These are phyloP conservation scores for Aspergillus cavernicola DNA, from an alignment of 495 filamentous ascomycete genomes.

Conservation along the genomic window DNA sequence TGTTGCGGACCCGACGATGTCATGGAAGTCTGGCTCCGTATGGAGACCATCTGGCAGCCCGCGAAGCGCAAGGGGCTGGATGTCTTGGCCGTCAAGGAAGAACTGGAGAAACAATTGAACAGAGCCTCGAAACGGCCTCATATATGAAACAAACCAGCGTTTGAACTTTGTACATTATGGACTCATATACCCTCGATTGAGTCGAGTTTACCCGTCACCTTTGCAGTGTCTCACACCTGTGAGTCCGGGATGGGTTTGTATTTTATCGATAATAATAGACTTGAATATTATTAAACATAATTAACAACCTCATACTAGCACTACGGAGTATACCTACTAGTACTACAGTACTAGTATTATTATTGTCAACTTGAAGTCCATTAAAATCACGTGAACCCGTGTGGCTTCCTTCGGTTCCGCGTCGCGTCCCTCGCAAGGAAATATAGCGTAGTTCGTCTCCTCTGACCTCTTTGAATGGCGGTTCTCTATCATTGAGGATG, in stretches of 20 bases:
- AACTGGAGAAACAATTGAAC: constrained; percentile 36
- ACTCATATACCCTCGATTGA: constrained; percentile 25
- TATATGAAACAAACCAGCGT: neutral
- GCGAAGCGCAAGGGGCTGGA: constrained; percentile 35
- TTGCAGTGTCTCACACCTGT: neutral
- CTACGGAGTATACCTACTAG: too few relatives aligned
- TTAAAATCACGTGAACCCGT: constrained; percentile 20
- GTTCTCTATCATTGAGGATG: constrained; percentile 13
- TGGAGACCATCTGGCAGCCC: constrained; percentile 42
- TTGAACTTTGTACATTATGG: constrained; percentile 33
- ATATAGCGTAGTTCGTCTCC: too few relatives aligned
- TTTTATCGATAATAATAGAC: constrained; percentile 13
- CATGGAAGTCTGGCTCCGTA: constrained; percentile 39
- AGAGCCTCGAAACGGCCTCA: neutral
- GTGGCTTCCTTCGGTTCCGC: constrained; percentile 7
- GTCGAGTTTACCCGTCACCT: neutral
- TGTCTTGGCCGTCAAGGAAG: constrained; percentile 36
- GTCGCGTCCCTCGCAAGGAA: neutral
- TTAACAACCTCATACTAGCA: too few relatives aligned
- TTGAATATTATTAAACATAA: neutral
- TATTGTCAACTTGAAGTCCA: neutral
- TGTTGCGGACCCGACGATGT: constrained; percentile 36
- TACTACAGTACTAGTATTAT: too few relatives aligned
- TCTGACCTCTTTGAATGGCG: too few relatives aligned
- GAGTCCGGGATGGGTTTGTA: neutral